Evolutionary conservation across 345 rosid species (phyloP).

Genomic region (Hypericum androsaemum): DNA sequence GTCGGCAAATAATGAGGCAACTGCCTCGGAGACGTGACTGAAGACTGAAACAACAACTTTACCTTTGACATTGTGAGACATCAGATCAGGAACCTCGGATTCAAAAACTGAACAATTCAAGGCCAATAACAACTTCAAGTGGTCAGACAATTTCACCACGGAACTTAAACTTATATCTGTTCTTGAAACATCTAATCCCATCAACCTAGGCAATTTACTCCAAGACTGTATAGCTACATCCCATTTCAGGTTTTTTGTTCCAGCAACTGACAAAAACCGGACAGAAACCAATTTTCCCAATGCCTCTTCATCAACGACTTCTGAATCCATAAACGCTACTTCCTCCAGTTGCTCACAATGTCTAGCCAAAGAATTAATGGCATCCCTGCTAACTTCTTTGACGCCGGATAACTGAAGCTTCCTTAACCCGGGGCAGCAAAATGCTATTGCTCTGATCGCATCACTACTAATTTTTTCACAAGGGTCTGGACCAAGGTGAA

Average conservation of each 20-base stretch:
- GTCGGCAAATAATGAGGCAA: conserved; percentile 22
- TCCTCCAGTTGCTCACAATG: conserved; percentile 16
- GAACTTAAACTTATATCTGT: conserved; percentile 22
- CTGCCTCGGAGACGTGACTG: conserved; percentile 19
- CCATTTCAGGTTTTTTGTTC: not conserved
- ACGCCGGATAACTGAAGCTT: conserved; percentile 29
- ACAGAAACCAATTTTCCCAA: not conserved
- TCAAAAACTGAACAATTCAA: conserved; percentile 27
- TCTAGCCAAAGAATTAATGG: conserved; percentile 27
- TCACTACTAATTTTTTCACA: conserved; percentile 32
- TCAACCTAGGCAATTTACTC: conserved; percentile 4
- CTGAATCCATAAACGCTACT: not conserved
- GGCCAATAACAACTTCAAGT: conserved; percentile 21
- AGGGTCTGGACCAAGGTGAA: conserved; percentile 23
- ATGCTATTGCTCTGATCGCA: conserved; percentile 29
- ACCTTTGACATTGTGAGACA: conserved; percentile 14
- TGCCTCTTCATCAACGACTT: not conserved
- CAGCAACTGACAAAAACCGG: not conserved
- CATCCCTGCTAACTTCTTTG: conserved; percentile 22
- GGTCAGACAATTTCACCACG: conserved; percentile 12
- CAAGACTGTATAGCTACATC: not conserved
- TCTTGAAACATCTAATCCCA: conserved; percentile 28
- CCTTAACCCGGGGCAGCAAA: conserved; percentile 26
- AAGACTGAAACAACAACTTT: conserved; percentile 16
- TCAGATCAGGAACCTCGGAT: conserved; percentile 12